phyloP scores from a whole-genome alignment of 23 red algal genomes.

The Cyanidium caldarium region DNA sequence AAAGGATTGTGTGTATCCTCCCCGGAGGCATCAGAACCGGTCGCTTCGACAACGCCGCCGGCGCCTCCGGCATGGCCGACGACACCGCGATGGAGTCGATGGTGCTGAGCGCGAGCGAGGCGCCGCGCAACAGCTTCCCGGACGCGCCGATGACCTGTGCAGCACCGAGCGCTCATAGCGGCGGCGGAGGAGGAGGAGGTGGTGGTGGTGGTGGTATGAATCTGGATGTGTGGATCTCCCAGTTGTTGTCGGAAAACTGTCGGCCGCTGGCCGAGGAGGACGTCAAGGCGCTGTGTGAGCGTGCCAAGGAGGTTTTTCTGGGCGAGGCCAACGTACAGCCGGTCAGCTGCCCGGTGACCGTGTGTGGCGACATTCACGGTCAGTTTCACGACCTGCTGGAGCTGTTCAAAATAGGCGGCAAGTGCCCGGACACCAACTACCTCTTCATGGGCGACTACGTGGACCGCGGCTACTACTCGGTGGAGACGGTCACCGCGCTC shows the following conservation, averaged over 20 bases:
- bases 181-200: too few species aligned
- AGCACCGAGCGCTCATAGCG: too few species aligned
- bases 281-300: constrained; percentile 85
- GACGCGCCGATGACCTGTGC: too few species aligned
- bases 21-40: too few species aligned
- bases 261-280: constrained; percentile 85
- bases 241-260: constrained; percentile 75
- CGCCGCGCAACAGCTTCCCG: too few species aligned
- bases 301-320: constrained; percentile 68
- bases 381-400: constrained; percentile 96
- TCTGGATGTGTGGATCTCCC: constrained; percentile 62
- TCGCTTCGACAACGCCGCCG: too few species aligned
- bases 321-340: constrained; percentile 92
- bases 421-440: constrained; percentile 94
- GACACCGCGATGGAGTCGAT: too few species aligned
- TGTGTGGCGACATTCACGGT: constrained; percentile 94
- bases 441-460: constrained; percentile 99
- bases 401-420: constrained; percentile 89
- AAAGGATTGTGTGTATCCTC: too few species aligned
- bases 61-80: too few species aligned
- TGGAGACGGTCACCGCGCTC: constrained; percentile 90
- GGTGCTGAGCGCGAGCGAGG: too few species aligned
- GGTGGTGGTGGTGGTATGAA: too few species aligned
- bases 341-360: constrained; percentile 86
- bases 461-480: constrained; percentile 96